Evolutionary conservation across 768 basidiomycete genomes (phyloP), one percentile per base, ranked within the genome.

Genomic region (Gymnopilus dilepis): DNA sequence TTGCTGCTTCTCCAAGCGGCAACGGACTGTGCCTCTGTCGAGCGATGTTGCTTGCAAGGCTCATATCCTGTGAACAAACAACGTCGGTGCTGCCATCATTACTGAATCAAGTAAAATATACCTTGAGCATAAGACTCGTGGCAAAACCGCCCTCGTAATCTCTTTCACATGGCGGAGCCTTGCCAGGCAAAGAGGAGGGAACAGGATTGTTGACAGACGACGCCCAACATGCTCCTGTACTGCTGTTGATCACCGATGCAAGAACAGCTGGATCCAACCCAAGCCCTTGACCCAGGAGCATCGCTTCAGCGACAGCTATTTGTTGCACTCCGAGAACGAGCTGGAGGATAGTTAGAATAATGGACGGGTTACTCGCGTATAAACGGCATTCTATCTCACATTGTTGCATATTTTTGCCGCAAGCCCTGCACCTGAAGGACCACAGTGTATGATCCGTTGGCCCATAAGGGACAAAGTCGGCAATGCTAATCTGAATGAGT

Each of bases 381-480:
- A 72, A 24, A 77, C 73, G 43, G 68, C 65, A 40, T 9, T 37
- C 76, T 70, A 4, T 79, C 74, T 67, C 60, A 86, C 83, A 73
- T 96, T 96, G 75, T 95, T 96, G 77, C 92, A 94, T 37, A 96
- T 94, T 77, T 96, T 96, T 2, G 94, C 93, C 0, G 86, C 93
- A 9, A 96, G 76, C 0, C 94, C 94, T 2, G 90, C 82, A 11
- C 94, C 92, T 4, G 90, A 90, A 7, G 84, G 78, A 1, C 94
- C 94, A 72, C 94, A 96, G 72, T 94, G 83, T 45, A 95, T 90
- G 60, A 92, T 86, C 8, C 89, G 86, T 61, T 82, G 83, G 6
- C 95, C 95, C 95, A 97, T 96, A 56, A 80, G 70, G 17, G 82
- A 74, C 26, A 96, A 82, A 43, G 84, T 76, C 4, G 90, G 86